These are phyloP conservation scores for Hypoxylon perforatum DNA, from an alignment of 495 filamentous ascomycete genomes.

Conservation along the genomic window DNA sequence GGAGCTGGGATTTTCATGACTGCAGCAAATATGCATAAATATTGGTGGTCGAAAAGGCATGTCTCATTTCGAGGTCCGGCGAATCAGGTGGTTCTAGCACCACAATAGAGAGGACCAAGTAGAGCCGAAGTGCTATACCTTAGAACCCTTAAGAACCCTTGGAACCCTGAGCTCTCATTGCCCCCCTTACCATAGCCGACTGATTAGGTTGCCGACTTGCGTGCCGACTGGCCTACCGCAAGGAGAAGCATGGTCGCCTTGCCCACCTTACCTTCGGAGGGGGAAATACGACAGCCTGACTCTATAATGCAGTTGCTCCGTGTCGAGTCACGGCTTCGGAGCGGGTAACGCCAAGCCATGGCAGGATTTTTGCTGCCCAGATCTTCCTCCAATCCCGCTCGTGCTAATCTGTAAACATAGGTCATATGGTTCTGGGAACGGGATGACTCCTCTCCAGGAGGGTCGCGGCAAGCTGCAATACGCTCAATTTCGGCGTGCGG, in stretches of 20 bases:
- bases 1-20: constrained; percentile 20
- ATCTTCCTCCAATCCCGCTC: constrained; percentile 31
- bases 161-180: too few relatives aligned
- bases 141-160: too few relatives aligned
- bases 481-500: constrained; percentile 31
- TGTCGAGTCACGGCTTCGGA: constrained; percentile 26
- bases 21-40: constrained; percentile 30
- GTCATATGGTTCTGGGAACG: constrained; percentile 32
- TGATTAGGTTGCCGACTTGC: background rate
- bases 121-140: constrained; percentile 12
- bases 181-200: too few relatives aligned
- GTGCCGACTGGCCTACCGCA: constrained; percentile 11
- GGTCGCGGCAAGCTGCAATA: constrained; percentile 40
- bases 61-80: background rate
- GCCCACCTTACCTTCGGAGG: constrained; percentile 6
- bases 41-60: background rate
- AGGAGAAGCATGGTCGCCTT: constrained; percentile 19
- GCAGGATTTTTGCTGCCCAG: constrained; percentile 31
- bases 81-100: constrained; percentile 10
- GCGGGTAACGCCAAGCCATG: constrained; percentile 24
- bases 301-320: constrained; percentile 18
- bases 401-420: constrained; percentile 21
- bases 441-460: constrained; percentile 35
- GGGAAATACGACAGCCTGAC: constrained; percentile 17
- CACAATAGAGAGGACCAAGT: constrained; percentile 1